These are phyloP conservation scores for Suhomyces prunicola DNA, from an alignment of 805 yeast genomes.

Conservation along the genomic window DNA sequence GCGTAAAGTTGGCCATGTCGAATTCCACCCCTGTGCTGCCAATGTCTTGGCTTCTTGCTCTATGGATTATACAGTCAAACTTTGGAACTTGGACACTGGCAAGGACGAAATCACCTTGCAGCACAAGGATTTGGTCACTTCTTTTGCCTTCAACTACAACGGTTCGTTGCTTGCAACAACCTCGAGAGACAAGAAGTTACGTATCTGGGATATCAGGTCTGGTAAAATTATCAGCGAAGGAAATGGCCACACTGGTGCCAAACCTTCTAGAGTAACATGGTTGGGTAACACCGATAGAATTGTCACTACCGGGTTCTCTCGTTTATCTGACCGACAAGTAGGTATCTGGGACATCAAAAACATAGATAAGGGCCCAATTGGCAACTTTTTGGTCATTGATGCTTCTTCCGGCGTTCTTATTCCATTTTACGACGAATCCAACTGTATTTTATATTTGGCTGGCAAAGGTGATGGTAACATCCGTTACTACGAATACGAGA, in stretches of 20 bases:
- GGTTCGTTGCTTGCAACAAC: conserved; percentile 87
- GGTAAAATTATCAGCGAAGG: conserved; percentile 80
- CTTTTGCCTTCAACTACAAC: conserved; percentile 85
- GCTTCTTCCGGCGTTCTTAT: conserved; percentile 90
- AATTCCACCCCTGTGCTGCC: conserved; percentile 84
- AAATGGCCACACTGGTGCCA: conserved; percentile 89
- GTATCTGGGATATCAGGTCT: conserved; percentile 87
- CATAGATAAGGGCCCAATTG: conserved; percentile 78
- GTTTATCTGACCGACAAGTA: conserved; percentile 88
- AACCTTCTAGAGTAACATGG: conserved; percentile 86
- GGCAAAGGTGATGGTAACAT: conserved; percentile 99
- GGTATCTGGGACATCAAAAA: conserved; percentile 88
- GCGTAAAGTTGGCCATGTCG: conserved; percentile 89
- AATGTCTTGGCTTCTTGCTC: conserved; percentile 88
- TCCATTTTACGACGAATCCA: conserved; percentile 84
- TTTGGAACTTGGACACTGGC: conserved; percentile 85
- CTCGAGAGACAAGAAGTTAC: conserved; percentile 82
- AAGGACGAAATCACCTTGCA: conserved; percentile 67
- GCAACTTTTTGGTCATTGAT: conserved; percentile 83
- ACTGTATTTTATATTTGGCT: conserved; percentile 78
- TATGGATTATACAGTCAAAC: conserved; percentile 83
- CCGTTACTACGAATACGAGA: conserved; percentile 85
- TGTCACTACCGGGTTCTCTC: conserved; percentile 91
- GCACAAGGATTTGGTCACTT: conserved; percentile 90
- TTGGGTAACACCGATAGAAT: conserved; percentile 81